Evolutionary conservation across 2,329 filamentous ascomycete species (phyloP).

Genomic region (Akanthomyces muscarius): DNA sequence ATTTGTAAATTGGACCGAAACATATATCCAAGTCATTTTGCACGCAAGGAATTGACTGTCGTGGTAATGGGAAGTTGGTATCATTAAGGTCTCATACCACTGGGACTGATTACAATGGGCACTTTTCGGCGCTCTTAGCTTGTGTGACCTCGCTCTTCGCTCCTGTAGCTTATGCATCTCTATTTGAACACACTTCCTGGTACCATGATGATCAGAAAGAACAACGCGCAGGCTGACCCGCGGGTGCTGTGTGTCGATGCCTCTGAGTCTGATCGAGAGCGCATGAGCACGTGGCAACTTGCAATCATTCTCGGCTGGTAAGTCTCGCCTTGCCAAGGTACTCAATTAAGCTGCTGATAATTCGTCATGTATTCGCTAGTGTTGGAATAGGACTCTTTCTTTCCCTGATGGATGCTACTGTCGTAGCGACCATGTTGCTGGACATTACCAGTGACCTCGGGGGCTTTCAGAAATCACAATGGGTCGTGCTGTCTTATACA

Average conservation of each 20-base stretch:
- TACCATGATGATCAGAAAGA: background rate
- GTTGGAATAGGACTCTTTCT: background rate
- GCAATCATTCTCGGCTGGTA: background rate
- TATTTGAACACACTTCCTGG: too few species aligned
- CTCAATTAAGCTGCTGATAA: too few species aligned
- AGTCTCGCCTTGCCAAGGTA: background rate
- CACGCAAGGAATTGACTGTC: too few species aligned
- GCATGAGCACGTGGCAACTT: background rate
- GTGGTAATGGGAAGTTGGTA: too few species aligned
- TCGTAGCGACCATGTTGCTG: slow-evolving; percentile 1
- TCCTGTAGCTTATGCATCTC: too few species aligned
- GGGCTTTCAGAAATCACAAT: background rate
- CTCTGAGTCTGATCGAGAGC: background rate
- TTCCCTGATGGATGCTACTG: slow-evolving; percentile 4
- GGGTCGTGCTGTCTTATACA: background rate
- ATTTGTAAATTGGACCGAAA: too few species aligned
- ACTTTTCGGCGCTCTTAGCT: too few species aligned
- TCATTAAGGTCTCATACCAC: too few species aligned
- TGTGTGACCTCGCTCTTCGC: too few species aligned
- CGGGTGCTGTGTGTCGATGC: background rate
- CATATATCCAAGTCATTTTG: too few species aligned
- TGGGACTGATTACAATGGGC: too few species aligned
- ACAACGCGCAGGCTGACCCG: background rate
- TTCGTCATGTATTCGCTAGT: background rate
- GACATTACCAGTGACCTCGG: background rate